phyloP scores from a whole-genome alignment of 148 eudicot species.

The Limonium bicolor region DNA sequence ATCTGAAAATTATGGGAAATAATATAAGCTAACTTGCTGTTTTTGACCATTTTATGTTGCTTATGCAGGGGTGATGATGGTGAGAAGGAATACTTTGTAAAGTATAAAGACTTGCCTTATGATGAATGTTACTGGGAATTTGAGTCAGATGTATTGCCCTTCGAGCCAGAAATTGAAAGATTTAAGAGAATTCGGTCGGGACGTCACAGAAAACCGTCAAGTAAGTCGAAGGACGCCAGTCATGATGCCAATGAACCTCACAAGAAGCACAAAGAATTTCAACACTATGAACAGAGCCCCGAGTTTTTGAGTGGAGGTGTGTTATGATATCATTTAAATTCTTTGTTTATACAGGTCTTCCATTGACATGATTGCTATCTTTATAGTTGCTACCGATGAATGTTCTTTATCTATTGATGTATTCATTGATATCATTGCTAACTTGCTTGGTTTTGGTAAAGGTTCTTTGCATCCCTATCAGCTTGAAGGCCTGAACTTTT shows the following conservation, averaged over 20 bases:
- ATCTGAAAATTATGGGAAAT: too few species aligned
- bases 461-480: constrained; percentile 94
- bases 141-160: constrained; percentile 73
- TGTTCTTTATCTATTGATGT: too few species aligned
- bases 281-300: constrained; percentile 78
- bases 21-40: not conserved
- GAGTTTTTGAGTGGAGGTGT: constrained; percentile 73
- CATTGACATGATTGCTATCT: not conserved
- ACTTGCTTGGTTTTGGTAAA: constrained; percentile 18
- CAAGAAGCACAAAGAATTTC: constrained; percentile 68
- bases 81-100: constrained; percentile 83
- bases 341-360: not conserved
- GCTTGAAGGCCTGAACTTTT: constrained; percentile 93
- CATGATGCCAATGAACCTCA: constrained; percentile 39
- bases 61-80: constrained; percentile 49
- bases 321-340: not conserved
- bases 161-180: constrained; percentile 65
- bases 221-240: constrained; percentile 30
- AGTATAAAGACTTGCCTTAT: constrained; percentile 77
- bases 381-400: too few species aligned
- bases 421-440: too few species aligned
- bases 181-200: constrained; percentile 43
- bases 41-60: not conserved
- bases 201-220: constrained; percentile 28
- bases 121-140: constrained; percentile 95